phyloP scores from a whole-genome alignment of 2,329 filamentous ascomycete species.

The Cordyceps militaris region DNA sequence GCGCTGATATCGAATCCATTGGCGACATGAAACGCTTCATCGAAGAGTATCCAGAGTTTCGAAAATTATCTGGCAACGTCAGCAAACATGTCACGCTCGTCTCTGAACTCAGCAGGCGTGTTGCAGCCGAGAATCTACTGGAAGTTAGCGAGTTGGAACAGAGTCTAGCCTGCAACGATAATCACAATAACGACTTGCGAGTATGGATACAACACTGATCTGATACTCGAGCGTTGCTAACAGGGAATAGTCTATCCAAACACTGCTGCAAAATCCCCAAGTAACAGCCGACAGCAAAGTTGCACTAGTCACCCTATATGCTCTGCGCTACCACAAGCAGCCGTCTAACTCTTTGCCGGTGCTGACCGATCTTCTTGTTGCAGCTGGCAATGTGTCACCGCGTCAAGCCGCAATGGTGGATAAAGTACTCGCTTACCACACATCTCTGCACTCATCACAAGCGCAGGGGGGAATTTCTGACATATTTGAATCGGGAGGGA shows the following conservation, averaged over 20 bases:
- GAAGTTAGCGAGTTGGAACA: conserved; percentile 97
- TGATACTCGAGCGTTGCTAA: neutral
- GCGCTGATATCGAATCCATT: conserved; percentile 93
- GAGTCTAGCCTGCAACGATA: conserved; percentile 93
- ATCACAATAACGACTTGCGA: conserved; percentile 85
- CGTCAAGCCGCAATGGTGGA: conserved; percentile 72
- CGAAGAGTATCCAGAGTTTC: conserved; percentile 96
- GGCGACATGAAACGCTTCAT: conserved; percentile 99
- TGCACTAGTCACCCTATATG: conserved; percentile 87
- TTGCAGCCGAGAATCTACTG: conserved; percentile 78
- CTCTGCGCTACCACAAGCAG: conserved; percentile 82
- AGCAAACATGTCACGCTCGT: conserved; percentile 98
- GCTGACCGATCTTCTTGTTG: conserved; percentile 76
- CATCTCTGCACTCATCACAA: conserved; percentile 73
- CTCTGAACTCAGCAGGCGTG: conserved; percentile 81
- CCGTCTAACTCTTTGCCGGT: conserved; percentile 77
- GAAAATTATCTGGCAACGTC: conserved; percentile 93
- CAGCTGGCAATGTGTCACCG: conserved; percentile 72
- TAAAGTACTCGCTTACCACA: conserved; percentile 77
- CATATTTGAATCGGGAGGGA: conserved; percentile 83
- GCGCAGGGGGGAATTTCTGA: conserved; percentile 77
- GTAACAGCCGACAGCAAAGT: conserved; percentile 80
- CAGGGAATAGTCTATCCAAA: conserved; percentile 63
- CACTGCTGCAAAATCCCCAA: conserved; percentile 70
- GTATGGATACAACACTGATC: conserved; percentile 35